phyloP scores from a whole-genome alignment of 1,284 basidiomycete genomes.

The Earliella scabrosa region DNA sequence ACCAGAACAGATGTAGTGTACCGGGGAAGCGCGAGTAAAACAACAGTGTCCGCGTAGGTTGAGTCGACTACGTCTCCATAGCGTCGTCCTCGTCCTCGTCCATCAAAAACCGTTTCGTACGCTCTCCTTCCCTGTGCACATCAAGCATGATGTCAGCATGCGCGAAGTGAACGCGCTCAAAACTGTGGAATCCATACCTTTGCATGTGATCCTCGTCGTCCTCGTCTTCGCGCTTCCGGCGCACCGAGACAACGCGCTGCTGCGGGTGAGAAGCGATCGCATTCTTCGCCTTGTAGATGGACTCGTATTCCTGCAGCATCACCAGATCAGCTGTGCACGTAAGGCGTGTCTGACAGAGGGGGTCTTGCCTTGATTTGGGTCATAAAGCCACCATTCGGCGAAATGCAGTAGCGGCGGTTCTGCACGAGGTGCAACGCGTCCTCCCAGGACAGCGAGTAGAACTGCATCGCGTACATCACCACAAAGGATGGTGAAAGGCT shows the following conservation, averaged over 20 bases:
- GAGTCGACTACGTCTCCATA: slow-evolving; percentile 29
- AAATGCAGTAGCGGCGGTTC: slow-evolving; percentile 89
- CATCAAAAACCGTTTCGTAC: slow-evolving; percentile 30
- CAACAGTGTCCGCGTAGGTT: background rate
- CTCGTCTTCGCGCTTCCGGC: slow-evolving; percentile 67
- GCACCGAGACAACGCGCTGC: slow-evolving; percentile 44
- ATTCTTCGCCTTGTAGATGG: slow-evolving; percentile 81
- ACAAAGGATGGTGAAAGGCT: slow-evolving; percentile 87
- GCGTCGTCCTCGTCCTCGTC: slow-evolving; percentile 35
- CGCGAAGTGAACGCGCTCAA: background rate
- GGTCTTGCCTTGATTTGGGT: slow-evolving; percentile 80
- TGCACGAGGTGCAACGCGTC: slow-evolving; percentile 86
- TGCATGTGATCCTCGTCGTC: slow-evolving; percentile 68
- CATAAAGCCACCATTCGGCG: slow-evolving; percentile 85
- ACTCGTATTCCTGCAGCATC: slow-evolving; percentile 81
- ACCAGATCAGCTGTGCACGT: background rate
- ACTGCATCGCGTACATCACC: slow-evolving; percentile 91
- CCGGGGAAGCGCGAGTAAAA: background rate
- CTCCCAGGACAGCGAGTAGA: slow-evolving; percentile 81
- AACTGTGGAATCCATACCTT: slow-evolving; percentile 43
- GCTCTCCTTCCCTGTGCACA: slow-evolving; percentile 28
- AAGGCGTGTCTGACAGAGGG: background rate
- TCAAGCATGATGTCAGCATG: background rate
- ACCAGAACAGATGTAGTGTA: background rate
- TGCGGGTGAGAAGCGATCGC: slow-evolving; percentile 63